Evolutionary conservation across 1,284 basidiomycete genomes (phyloP).

Genomic region (Mrakiaceae sp.): DNA sequence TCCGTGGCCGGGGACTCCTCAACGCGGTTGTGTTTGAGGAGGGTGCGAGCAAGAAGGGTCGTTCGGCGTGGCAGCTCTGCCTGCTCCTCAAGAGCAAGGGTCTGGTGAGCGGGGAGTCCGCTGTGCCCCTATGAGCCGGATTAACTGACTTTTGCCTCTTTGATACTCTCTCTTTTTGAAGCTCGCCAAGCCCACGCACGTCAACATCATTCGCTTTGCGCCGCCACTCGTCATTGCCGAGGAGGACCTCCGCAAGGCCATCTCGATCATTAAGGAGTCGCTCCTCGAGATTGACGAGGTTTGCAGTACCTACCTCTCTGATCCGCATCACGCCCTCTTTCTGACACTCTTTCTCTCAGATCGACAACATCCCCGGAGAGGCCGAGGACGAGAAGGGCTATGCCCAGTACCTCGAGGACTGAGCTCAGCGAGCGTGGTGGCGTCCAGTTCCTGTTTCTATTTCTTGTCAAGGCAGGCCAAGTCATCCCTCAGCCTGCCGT

Average conservation of each 20-base stretch:
- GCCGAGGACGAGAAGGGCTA: constrained; percentile 32
- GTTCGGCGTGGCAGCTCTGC: constrained; percentile 93
- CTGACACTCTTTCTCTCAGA: constrained; percentile 31
- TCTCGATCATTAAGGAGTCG: constrained; percentile 64
- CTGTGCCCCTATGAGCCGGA: not conserved
- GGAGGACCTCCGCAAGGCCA: constrained; percentile 62
- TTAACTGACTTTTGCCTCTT: not conserved
- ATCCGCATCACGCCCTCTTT: not conserved
- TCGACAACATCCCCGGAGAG: constrained; percentile 61
- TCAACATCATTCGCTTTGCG: constrained; percentile 74
- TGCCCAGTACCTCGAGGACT: constrained; percentile 27
- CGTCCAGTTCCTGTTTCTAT: too few species aligned
- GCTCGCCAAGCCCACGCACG: constrained; percentile 75
- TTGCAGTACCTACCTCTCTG: constrained; percentile 20
- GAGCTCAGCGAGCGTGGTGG: not conserved
- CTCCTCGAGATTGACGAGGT: constrained; percentile 73
- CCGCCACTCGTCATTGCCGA: constrained; percentile 89
- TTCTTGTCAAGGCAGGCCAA: too few species aligned
- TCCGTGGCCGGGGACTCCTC: constrained; percentile 76
- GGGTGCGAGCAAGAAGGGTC: constrained; percentile 55
- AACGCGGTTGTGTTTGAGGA: constrained; percentile 95
- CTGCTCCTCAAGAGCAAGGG: constrained; percentile 82
- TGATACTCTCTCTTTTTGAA: constrained; percentile 12
- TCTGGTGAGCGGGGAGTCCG: constrained; percentile 40
- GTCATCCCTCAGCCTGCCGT: too few species aligned